Base-by-base conservation (phyloP, 148 eudicot genomes). In the Hydrangea macrophylla region DNA sequence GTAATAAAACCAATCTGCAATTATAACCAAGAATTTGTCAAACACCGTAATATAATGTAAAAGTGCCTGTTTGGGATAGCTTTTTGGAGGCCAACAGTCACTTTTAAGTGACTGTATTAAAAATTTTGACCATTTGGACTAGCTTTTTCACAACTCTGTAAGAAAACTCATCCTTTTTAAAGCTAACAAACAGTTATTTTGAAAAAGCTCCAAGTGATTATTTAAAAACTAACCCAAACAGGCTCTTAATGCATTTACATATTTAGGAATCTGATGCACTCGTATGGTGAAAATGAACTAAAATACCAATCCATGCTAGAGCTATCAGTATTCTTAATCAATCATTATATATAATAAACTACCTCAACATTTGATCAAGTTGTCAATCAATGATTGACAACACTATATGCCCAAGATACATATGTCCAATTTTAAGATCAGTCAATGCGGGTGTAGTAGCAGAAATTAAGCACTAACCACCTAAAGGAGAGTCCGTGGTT, bases 1-100 rank as follows among this genome's bases (percentile, higher is more conserved):
- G 99, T 88, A 64, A 94, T 96, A 72, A 94, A 82, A 64, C 99
- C 99, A 72, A 94, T 78, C 99, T 94, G 99, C 83, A 88, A 73
- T 39, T 9, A 71, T 65, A 30, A 75, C n/a, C 40, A 32, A 44
- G 35, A 22, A 74, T 40, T 30, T 57, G 27, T 24, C 62, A 58
- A 31, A 39, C 44, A 50, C 27, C 37, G 11, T 8, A 55, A 68
- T 10, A 2, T 17, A 12, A 6, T 53, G 27, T 7, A 23, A n/a
- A n/a, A n/a, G n/a, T n/a, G n/a, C n/a, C n/a, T n/a, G n/a, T n/a
- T n/a, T n/a, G n/a, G n/a, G n/a, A n/a, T n/a, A n/a, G n/a, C n/a
- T n/a, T n/a, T n/a, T n/a, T n/a, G n/a, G n/a, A n/a, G n/a, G n/a
- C n/a, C n/a, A n/a, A n/a, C n/a, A n/a, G n/a, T n/a, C n/a, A n/a